Base-by-base conservation (phyloP, 2,329 filamentous ascomycete species). In the Cladosporium halotolerans region DNA sequence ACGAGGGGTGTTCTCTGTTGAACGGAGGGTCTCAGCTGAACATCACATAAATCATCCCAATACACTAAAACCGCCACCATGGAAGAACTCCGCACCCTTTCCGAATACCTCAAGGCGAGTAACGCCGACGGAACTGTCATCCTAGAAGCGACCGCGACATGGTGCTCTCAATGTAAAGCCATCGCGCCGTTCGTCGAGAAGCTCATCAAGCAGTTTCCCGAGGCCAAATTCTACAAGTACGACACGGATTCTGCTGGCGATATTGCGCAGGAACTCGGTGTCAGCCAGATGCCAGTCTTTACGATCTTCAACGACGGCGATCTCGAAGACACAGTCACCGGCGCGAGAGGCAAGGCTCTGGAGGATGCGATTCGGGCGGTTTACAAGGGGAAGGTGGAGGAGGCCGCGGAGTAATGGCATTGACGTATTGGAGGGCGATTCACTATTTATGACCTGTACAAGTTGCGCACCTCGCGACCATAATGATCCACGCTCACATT, bases 291-390 rank as follows among this genome's bases (percentile, higher is more conserved):
- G 66, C 66, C 66, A 19, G 64, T 63, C 9, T 68, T 68, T 54
- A 56, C 64, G 50, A 55, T 66, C n/a, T 68, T 68, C 59, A 63
- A 63, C 44, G 62, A 68, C 51, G 66, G 66, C 5, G 65, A 67
- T 45, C 23, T 68, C 39, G 54, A 55, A 43, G 63, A 59, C 11
- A 58, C 58, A 18, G 57, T 68, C 2, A 67, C 62, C 9, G 65
- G 66, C 2, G 63, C 64, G 16, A 66, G 63, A 45, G 61, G 59
- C 14, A 58, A 58, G 48, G 60, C 60, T 51, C 52, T 68, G 40
- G 66, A 68, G 59, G 61, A 62, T 39, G 41, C 56, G 46, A 55
- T 63, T 42, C 45, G 51, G 48, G 55, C 59, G 55, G 59, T 57
- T 42, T 67, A 67, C 48, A 60, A 64, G 55, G 65, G 62, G 3